These are phyloP conservation scores for Anthracocystis walkeri DNA, from an alignment of 1,284 basidiomycete species.

Conservation along the genomic window DNA sequence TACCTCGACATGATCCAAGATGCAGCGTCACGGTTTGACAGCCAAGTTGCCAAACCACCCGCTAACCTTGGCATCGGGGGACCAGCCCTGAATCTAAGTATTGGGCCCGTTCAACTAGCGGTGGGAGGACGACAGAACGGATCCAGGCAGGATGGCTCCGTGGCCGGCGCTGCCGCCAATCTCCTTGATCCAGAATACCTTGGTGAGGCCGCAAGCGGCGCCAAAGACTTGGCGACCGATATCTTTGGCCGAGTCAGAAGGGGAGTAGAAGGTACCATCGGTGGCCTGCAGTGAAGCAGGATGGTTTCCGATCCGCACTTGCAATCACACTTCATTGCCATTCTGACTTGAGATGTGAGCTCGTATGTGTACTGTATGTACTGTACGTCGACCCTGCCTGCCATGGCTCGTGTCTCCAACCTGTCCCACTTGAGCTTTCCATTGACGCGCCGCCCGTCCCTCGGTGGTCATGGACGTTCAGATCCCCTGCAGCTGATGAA, in stretches of 20 bases:
- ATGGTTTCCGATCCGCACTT: background rate
- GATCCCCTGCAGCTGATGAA: no score
- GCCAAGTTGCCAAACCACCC: slow-evolving; percentile 52
- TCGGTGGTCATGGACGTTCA: no score
- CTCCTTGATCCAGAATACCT: slow-evolving; percentile 48
- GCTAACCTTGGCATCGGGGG: slow-evolving; percentile 37
- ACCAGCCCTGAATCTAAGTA: slow-evolving; percentile 54
- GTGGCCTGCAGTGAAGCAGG: slow-evolving; percentile 31
- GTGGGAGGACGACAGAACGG: slow-evolving; percentile 34
- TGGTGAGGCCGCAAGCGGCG: slow-evolving; percentile 62
- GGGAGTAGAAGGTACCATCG: slow-evolving; percentile 54
- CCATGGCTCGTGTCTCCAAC: no score
- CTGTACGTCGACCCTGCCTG: no score
- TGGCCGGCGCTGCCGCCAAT: slow-evolving; percentile 25
- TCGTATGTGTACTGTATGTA: no score
- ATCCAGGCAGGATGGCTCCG: slow-evolving; percentile 20
- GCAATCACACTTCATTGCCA: background rate
- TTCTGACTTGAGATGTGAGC: no score
- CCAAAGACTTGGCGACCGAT: slow-evolving; percentile 60
- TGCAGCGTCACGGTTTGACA: slow-evolving; percentile 59
- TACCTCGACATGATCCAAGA: slow-evolving; percentile 66
- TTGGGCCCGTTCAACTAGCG: slow-evolving; percentile 61
- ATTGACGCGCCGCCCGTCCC: no score
- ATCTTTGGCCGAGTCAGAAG: slow-evolving; percentile 58
- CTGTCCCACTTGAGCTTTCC: no score